Conservation (phyloP, 2,329 filamentous ascomycete genomes). For the Phyllosticta paracitricarpa region DNA sequence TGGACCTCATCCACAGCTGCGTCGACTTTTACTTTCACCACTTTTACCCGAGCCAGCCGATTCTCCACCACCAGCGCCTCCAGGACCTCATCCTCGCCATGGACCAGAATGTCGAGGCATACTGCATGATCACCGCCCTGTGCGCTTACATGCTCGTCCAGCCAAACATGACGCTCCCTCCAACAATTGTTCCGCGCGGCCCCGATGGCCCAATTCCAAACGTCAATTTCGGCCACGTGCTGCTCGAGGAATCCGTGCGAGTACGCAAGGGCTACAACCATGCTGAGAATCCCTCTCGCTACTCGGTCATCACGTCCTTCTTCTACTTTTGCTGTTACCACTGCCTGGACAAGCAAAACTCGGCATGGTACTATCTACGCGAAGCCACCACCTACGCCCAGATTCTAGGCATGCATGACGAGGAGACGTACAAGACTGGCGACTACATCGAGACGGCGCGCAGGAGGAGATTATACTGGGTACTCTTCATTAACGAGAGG, state of each 20-base stretch:
- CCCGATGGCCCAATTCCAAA: conserved; percentile 16
- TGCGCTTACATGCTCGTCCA: conserved; percentile 41
- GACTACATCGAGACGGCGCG: conserved; percentile 44
- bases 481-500: conserved; percentile 53
- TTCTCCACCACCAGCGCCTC: conserved; percentile 42
- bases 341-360: conserved; percentile 51
- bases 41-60: conserved; percentile 55
- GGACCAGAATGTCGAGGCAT: conserved; percentile 43
- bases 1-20: conserved; percentile 42
- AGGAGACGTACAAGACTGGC: conserved; percentile 42
- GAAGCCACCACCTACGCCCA: conserved; percentile 52
- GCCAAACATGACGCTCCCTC: conserved; percentile 35
- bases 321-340: conserved; percentile 53
- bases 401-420: conserved; percentile 49
- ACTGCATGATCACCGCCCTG: conserved; percentile 45
- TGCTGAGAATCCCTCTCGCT: conserved; percentile 44
- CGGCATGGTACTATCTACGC: conserved; percentile 52
- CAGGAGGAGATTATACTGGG: conserved; percentile 50
- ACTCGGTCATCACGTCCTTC: conserved; percentile 52
- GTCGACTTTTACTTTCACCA: conserved; percentile 53
- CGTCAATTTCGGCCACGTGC: conserved; percentile 41
- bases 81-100: conserved; percentile 46
- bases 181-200: conserved; percentile 40
- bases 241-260: conserved; percentile 49
- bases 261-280: conserved; percentile 49